Base-by-base conservation (phyloP, 495 filamentous ascomycete species). In the Delitschia confertaspora region DNA sequence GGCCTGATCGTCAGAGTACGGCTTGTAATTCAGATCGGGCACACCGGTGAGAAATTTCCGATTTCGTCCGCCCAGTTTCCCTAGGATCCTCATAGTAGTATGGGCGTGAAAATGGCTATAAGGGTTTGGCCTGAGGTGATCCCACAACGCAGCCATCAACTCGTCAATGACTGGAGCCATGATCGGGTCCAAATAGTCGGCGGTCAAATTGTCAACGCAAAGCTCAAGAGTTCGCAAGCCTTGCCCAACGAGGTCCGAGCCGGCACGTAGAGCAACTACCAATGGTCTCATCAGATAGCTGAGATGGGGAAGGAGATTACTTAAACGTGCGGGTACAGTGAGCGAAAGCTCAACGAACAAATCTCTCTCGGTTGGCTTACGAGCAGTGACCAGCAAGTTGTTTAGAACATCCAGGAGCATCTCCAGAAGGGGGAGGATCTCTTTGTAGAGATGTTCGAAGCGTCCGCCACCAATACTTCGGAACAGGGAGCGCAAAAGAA, bases 101-200 rank as follows among this genome's bases (percentile, higher is more conserved):
- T 99, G 93, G 1, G 93, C 80, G 60, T 95, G 87, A 59, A 94
- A 93, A 56, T 99, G 93, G 53, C 83, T 93, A 58, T 96, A 94
- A 0, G 91, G 88, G 38, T 83, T 78, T 3, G 93, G 93, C 47
- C 79, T 82, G 23, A 99, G 71, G 58, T 96, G 93, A 45, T 94
- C 85, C 75, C 89, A 96, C 6, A 99, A 72, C 3, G 88, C 88
- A 30, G 85, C 86, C 88, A 96, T 96, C 39, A 99, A 65, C 49
- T 99, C 93, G 53, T 96, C 91, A 64, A 99, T 95, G 32, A 95
- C 91, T 1, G 93, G 93, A 4, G 88, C 86, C 91, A 99, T 99
- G 42, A 99, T 99, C 0, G 93, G 93, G 53, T 99, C 93, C 22
- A 99, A 61, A 57, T 99, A 99, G 53, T 99, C 93, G 0, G 91